phyloP scores from a whole-genome alignment of 306 rosid genomes.

The Adenanthera pavonina region DNA sequence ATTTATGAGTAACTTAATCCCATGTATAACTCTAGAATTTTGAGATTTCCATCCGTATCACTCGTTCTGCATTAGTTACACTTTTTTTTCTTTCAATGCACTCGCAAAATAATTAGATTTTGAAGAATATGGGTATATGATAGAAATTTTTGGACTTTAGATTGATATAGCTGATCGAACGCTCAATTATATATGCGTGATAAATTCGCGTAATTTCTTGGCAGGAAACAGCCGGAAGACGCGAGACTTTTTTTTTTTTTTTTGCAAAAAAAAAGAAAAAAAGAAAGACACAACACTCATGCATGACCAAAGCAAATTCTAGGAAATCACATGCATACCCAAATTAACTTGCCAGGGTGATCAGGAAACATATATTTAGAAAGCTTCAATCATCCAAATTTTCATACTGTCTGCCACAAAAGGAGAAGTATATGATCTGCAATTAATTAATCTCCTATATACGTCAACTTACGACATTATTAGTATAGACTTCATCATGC shows the following conservation, averaged over 20 bases:
- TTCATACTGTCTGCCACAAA: not conserved
- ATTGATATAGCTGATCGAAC: not conserved
- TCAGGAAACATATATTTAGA: not conserved
- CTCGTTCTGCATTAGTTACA: not conserved
- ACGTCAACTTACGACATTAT: not conserved
- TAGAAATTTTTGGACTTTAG: not conserved
- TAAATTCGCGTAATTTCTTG: not conserved
- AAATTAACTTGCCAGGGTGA: not conserved
- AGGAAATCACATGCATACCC: conserved; percentile 12
- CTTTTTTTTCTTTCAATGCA: not conserved
- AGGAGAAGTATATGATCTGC: not conserved
- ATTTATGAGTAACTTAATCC: not conserved
- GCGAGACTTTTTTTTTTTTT: no score
- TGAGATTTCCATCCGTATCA: not conserved
- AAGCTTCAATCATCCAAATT: not conserved
- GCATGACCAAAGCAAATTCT: not conserved
- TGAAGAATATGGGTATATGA: not conserved
- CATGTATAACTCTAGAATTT: not conserved
- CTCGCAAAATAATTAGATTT: not conserved
- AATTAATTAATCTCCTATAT: not conserved
- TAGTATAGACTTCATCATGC: no score
- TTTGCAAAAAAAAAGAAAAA: no score
- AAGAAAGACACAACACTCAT: not conserved
- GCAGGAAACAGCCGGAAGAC: not conserved
- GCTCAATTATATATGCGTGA: not conserved